Conservation (phyloP, 1,139 yeast species). For the Taiozyma onychis region DNA sequence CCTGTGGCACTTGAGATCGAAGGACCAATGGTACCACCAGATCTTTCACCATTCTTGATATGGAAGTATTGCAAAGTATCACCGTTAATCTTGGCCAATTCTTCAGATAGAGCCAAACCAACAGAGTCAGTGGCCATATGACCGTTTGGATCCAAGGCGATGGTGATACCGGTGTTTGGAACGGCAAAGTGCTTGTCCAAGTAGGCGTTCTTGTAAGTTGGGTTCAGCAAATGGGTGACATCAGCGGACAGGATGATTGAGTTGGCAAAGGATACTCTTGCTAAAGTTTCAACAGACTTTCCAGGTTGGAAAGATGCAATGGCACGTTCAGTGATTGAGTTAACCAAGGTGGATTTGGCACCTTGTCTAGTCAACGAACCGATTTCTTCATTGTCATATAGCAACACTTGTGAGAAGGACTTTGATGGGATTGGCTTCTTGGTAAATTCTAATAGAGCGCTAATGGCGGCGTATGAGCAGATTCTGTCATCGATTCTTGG, state of each 20-base stretch:
- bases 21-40: slow-evolving; percentile 84
- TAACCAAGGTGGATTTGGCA: slow-evolving; percentile 48
- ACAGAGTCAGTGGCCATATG: slow-evolving; percentile 78
- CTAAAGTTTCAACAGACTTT: slow-evolving; percentile 23
- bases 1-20: slow-evolving; percentile 59
- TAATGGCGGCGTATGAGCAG: slow-evolving; percentile 55
- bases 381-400: slow-evolving; percentile 60
- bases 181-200: slow-evolving; percentile 70
- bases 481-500: slow-evolving; percentile 65
- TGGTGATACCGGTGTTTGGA: slow-evolving; percentile 69
- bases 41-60: slow-evolving; percentile 63
- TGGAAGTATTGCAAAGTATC: slow-evolving; percentile 65
- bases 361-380: slow-evolving; percentile 58
- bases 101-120: slow-evolving; percentile 60
- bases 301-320: slow-evolving; percentile 15
- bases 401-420: slow-evolving; percentile 43
- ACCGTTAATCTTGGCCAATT: slow-evolving; percentile 55
- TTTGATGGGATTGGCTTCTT: slow-evolving; percentile 26
- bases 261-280: slow-evolving; percentile 42
- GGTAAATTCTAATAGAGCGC: slow-evolving; percentile 41
- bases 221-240: slow-evolving; percentile 60
- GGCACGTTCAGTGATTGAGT: slow-evolving; percentile 38
- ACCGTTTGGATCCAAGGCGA: slow-evolving; percentile 71
- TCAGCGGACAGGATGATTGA: slow-evolving; percentile 60
- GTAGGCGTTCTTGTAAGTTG: slow-evolving; percentile 56